A percentile compares a stretch with the other conserved stretches of the same genome.
Conservation (phyloP, 306 rosid genomes). For the Gastrolobium bilobum region DNA sequence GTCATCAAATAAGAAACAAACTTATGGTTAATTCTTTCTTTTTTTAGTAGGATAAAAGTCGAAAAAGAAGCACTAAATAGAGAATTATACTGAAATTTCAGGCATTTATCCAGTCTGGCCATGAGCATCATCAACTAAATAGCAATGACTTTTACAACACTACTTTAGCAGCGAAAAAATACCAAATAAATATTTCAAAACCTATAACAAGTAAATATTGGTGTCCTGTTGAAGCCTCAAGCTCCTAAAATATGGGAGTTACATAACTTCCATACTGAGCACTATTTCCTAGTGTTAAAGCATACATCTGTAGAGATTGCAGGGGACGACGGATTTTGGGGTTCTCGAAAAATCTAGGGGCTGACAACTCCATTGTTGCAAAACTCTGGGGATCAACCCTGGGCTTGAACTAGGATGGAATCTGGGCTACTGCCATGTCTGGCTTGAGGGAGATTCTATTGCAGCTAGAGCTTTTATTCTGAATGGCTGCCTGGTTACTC, state of each 20-base stretch:
- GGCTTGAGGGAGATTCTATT: no score
- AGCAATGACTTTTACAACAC: neutral
- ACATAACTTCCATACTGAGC: neutral
- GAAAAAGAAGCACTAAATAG: neutral
- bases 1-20: neutral
- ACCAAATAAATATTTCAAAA: neutral
- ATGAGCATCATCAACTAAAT: slow-evolving; percentile 5
- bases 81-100: neutral
- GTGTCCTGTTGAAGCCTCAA: slow-evolving; percentile 12
- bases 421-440: no score
- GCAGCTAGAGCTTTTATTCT: no score
- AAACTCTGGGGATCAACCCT: no score
- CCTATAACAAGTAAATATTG: neutral
- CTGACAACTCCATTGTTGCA: no score
- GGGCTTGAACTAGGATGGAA: no score
- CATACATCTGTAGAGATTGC: no score
- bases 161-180: slow-evolving; percentile 10
- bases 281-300: neutral
- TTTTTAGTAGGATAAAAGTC: neutral
- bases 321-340: no score
- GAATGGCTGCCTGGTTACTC: no score
- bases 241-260: slow-evolving; percentile 7
- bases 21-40: neutral
- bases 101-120: slow-evolving; percentile 1
- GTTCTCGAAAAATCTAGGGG: no score